Evolutionary conservation across 345 rosid genomes (phyloP).

Genomic region (Melaleuca alternifolia): DNA sequence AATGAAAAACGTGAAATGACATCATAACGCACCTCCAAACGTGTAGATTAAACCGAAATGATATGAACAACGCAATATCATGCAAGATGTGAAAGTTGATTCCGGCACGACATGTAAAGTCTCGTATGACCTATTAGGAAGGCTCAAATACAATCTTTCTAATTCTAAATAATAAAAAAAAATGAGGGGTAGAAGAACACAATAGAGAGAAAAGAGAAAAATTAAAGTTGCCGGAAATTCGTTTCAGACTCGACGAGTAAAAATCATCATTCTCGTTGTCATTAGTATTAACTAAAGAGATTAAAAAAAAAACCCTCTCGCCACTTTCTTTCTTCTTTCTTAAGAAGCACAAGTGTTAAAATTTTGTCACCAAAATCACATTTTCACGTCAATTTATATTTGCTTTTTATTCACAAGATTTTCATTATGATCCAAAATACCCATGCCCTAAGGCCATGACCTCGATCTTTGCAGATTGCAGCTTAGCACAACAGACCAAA

Average conservation of each 20-base stretch:
- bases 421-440: neutral
- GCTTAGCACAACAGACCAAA: too few species aligned
- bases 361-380: neutral
- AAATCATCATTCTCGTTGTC: neutral
- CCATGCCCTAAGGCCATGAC: neutral
- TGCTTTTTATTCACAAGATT: neutral
- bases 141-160: neutral
- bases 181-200: neutral
- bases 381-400: neutral
- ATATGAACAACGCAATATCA: neutral
- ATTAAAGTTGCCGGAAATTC: neutral
- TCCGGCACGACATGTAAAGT: accelerated
- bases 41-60: neutral
- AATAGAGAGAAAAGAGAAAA: neutral
- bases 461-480: too few species aligned
- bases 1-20: neutral
- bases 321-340: neutral
- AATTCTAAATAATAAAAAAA: neutral
- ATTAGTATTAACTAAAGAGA: neutral
- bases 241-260: neutral
- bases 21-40: neutral
- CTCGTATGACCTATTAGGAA: neutral
- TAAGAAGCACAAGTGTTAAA: accelerated
- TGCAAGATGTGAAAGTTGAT: neutral
- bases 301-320: accelerated